phyloP scores from a whole-genome alignment of 192 early-diverging fungal genomes.

The Podila minutissima region DNA sequence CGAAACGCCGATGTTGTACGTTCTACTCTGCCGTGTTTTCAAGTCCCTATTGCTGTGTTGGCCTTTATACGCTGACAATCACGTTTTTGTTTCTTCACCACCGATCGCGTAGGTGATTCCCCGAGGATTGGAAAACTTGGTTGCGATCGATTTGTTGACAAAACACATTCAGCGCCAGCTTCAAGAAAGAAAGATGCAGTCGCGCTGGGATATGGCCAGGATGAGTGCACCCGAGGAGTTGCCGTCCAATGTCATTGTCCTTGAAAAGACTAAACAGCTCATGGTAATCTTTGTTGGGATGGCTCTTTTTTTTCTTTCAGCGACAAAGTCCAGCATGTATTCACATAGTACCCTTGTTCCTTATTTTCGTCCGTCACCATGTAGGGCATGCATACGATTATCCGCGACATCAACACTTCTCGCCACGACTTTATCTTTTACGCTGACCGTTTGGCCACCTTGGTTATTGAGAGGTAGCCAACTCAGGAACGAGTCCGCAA shows the following conservation, averaged over 20 bases:
- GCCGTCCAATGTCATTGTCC: slow-evolving; percentile 56
- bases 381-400: slow-evolving; percentile 84
- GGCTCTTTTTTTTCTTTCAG: neutral
- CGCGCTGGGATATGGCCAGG: slow-evolving; percentile 65
- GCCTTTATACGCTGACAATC: neutral
- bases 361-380: neutral
- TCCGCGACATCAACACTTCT: slow-evolving; percentile 74
- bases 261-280: slow-evolving; percentile 65
- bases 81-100: slow-evolving; percentile 12
- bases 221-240: slow-evolving; percentile 44
- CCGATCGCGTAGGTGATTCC: slow-evolving; percentile 77
- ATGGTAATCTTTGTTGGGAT: slow-evolving; percentile 33
- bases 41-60: neutral
- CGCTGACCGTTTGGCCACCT: slow-evolving; percentile 85
- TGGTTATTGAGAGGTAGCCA: slow-evolving; percentile 84
- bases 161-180: slow-evolving; percentile 90
- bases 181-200: slow-evolving; percentile 69
- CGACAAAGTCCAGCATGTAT: neutral
- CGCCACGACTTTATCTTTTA: slow-evolving; percentile 94
- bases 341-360: neutral
- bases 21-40: neutral
- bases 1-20: slow-evolving; percentile 89
- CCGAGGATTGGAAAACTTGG: slow-evolving; percentile 88
- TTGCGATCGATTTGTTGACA: slow-evolving; percentile 92
- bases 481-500: too few relatives aligned